Conservation (phyloP, 441 rosid species). For the Brassica balearica region DNA sequence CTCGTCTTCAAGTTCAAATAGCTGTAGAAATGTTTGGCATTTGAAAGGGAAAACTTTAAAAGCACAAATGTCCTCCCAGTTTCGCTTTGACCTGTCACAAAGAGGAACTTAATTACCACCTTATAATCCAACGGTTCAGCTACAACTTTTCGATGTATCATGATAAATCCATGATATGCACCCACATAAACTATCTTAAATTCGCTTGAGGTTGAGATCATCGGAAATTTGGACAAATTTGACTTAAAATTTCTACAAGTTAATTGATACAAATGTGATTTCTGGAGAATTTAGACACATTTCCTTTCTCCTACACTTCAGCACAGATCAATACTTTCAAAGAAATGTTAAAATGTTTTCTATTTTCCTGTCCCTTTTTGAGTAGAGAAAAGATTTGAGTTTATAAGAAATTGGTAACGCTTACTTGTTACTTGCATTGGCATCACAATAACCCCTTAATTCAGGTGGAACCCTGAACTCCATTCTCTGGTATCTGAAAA, state of each 20-base stretch:
- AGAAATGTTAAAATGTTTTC: background rate
- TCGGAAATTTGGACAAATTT: background rate
- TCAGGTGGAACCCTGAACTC: slow-evolving; percentile 92
- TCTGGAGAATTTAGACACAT: slow-evolving; percentile 5
- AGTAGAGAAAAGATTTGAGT: background rate
- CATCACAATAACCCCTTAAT: slow-evolving; percentile 66
- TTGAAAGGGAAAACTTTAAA: slow-evolving; percentile 83
- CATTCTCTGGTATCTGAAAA: slow-evolving; percentile 86
- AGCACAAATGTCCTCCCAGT: slow-evolving; percentile 87
- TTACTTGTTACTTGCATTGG: slow-evolving; percentile 61
- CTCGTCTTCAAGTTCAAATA: slow-evolving; percentile 88
- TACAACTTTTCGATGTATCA: background rate
- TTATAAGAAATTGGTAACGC: slow-evolving; percentile 33
- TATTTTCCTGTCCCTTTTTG: background rate
- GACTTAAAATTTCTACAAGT: background rate
- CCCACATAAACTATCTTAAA: background rate
- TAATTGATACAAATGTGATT: slow-evolving; percentile 5
- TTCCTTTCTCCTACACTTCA: slow-evolving; percentile 1
- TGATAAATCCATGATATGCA: background rate
- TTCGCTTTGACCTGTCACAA: slow-evolving; percentile 55
- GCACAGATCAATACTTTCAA: background rate
- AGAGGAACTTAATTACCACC: background rate
- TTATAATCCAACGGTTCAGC: background rate
- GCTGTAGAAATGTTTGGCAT: slow-evolving; percentile 75
- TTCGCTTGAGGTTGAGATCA: background rate